Conservation (phyloP, 2,329 filamentous ascomycete genomes). For the Dothiorella sarmentorum region DNA sequence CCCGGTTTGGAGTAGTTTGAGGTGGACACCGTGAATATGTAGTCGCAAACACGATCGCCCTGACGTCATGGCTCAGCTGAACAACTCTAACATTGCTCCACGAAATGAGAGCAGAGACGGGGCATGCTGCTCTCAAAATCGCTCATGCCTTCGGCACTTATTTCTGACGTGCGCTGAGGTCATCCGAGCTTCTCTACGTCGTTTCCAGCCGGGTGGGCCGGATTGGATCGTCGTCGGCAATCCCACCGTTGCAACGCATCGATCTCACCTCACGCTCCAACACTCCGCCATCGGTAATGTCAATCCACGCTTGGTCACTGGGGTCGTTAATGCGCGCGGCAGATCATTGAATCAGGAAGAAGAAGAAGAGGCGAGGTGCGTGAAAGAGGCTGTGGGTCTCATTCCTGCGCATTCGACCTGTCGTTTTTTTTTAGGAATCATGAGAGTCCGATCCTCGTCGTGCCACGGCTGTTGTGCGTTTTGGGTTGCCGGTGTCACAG, state of each 20-base stretch:
- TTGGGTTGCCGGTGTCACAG: constrained; percentile 4
- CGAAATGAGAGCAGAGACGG: no score
- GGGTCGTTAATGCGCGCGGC: no score
- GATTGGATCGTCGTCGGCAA: background rate
- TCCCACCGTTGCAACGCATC: constrained; percentile 13
- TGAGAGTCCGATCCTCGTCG: background rate
- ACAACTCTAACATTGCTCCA: no score
- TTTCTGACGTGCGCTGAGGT: background rate
- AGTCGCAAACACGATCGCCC: rapidly evolving
- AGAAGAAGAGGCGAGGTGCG: background rate
- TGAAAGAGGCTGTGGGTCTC: background rate
- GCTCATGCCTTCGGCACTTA: no score
- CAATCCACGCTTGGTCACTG: no score
- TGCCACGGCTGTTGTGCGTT: background rate
- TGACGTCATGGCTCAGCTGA: background rate
- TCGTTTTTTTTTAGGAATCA: background rate
- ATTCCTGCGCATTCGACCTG: background rate
- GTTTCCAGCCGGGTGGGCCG: background rate
- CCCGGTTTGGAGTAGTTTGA: background rate
- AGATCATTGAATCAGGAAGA: background rate
- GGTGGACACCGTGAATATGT: rapidly evolving
- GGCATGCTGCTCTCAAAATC: no score
- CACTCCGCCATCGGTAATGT: no score
- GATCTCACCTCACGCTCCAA: background rate
- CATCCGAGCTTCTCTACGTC: background rate